phyloP scores from a whole-genome alignment of 495 filamentous ascomycete species.

The Saxophila tyrrhenica region DNA sequence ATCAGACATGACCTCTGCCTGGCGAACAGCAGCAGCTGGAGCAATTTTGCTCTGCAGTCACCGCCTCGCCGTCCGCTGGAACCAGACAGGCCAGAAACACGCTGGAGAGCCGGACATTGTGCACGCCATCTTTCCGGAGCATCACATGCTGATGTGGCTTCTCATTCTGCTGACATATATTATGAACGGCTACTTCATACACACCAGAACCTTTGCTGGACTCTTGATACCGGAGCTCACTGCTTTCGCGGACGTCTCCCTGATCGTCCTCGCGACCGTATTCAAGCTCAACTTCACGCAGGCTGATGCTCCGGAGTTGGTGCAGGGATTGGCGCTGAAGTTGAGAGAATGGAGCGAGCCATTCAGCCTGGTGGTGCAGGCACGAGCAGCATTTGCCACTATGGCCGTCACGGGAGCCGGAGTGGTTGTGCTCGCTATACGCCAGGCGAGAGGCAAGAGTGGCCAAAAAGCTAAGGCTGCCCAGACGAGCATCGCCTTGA shows the following conservation, averaged over 20 bases:
- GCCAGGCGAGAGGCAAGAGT: background rate
- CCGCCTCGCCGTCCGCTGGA: slow-evolving; percentile 68
- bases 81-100: slow-evolving; percentile 93
- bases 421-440: slow-evolving; percentile 2
- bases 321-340: slow-evolving; percentile 38
- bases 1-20: background rate
- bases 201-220: slow-evolving; percentile 8
- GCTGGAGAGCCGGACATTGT: slow-evolving; percentile 79
- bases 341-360: slow-evolving; percentile 18
- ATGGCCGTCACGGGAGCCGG: slow-evolving; percentile 7
- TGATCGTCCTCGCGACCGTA: slow-evolving; percentile 49
- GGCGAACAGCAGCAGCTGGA: slow-evolving; percentile 19
- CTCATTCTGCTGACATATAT: slow-evolving; percentile 61
- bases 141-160: slow-evolving; percentile 60
- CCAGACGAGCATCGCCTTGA: slow-evolving; percentile 14
- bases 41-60: slow-evolving; percentile 33
- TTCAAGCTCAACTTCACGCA: slow-evolving; percentile 78
- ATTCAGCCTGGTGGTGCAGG: slow-evolving; percentile 23
- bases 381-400: slow-evolving; percentile 25
- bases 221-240: slow-evolving; percentile 9
- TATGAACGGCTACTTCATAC: slow-evolving; percentile 25
- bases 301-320: slow-evolving; percentile 76
- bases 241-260: background rate
- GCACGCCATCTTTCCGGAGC: slow-evolving; percentile 48
- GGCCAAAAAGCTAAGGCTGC: background rate